Conservation (phyloP, 2,329 filamentous ascomycete genomes). For the Pyrenophora graminea region DNA sequence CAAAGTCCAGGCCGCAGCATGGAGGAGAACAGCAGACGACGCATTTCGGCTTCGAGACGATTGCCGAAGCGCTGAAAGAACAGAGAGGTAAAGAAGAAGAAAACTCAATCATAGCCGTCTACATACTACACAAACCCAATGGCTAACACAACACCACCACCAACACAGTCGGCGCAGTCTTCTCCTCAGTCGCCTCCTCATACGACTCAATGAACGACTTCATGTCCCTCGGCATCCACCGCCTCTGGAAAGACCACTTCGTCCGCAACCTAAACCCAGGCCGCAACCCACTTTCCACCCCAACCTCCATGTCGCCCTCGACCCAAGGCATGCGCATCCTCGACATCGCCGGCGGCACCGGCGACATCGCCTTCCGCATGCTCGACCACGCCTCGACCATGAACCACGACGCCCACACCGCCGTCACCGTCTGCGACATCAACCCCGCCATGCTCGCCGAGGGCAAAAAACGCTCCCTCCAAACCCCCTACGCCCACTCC, state of each 20-base stretch:
- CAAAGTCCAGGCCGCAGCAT: slow-evolving; percentile 47
- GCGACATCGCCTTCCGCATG: slow-evolving; percentile 96
- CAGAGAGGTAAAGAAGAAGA: slow-evolving; percentile 56
- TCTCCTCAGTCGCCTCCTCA: slow-evolving; percentile 89
- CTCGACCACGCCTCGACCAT: slow-evolving; percentile 82
- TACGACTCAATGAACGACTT: slow-evolving; percentile 99
- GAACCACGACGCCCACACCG: slow-evolving; percentile 77
- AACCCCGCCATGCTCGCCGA: slow-evolving; percentile 93
- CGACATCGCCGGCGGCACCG: slow-evolving; percentile 94
- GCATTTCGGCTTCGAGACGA: slow-evolving; percentile 88
- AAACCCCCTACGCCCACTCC: slow-evolving; percentile 62
- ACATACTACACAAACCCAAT: no score
- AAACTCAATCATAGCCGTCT: no score
- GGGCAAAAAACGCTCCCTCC: slow-evolving; percentile 75
- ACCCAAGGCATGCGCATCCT: slow-evolving; percentile 72
- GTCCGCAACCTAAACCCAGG: slow-evolving; percentile 89
- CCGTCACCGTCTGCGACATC: slow-evolving; percentile 92
- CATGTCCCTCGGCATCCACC: slow-evolving; percentile 97
- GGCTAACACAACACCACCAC: no score
- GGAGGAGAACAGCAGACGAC: slow-evolving; percentile 60
- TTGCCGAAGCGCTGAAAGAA: slow-evolving; percentile 79
- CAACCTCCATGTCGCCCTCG: slow-evolving; percentile 12
- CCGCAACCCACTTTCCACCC: slow-evolving; percentile 54
- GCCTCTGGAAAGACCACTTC: slow-evolving; percentile 97
- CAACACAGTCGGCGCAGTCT: slow-evolving; percentile 74